Base-by-base conservation (phyloP, 306 rosid species). In the Cucumis hystrix region DNA sequence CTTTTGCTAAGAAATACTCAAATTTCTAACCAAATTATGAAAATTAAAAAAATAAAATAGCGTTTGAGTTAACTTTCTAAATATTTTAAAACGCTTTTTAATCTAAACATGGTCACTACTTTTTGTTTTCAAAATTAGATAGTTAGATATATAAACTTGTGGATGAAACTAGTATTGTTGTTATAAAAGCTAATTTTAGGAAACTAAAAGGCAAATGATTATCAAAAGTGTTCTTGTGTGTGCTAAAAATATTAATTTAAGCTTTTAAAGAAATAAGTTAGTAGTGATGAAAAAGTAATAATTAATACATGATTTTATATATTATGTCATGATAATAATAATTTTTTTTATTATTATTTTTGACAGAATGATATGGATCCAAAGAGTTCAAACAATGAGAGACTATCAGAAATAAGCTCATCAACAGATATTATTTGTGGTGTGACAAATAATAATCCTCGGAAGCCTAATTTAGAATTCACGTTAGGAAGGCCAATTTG, bases 381-480 rank as follows among this genome's bases (percentile, higher is more conserved):
- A 65, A 90, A 86, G 84, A 74, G 92, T 75, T 68, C 83, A 82
- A 88, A 89, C 83, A 83, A 88, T 13, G 96, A 90, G 79, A 86
- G 86, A 80, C 76, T 80, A 82, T 88, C 96, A 81, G 96, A 90
- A 66, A 84, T 86, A 82, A 86, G 92, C 72, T 90, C 92, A 59
- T 88, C 92, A 5, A 58, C 87, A 76, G 79, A 82, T 66, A 14
- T 79, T 62, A 14, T 79, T 43, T 84, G 91, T 39, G 74, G 51
- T 59, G 87, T 85, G 82, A 83, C 88, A 25, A 74, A 85, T 79
- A 74, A 85, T 79, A 72, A 85, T 78, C 86, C 87, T 7, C 83
- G 77, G 81, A 90, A 90, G 81, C 86, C 80, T 77, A 90, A 86
- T 82, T 77, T 90, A 87, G 96, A 88, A 78, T 90, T 90, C 89